Evolutionary conservation across 202 grass and related monocot genomes (phyloP).

Genomic region (Panicum virgatum): DNA sequence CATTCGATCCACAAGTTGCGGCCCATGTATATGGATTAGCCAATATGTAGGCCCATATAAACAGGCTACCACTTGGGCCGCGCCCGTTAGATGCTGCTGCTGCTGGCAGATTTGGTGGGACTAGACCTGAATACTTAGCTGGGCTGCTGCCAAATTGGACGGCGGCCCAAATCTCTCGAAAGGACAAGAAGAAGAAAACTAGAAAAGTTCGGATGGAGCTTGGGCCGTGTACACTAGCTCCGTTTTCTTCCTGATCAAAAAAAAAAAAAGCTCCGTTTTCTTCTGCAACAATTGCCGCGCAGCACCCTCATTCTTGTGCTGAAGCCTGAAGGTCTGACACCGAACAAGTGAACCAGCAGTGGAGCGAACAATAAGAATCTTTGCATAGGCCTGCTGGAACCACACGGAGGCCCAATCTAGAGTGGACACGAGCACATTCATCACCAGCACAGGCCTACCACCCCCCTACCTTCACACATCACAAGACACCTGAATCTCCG

Average conservation of each 20-base stretch:
- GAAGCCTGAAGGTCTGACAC: background rate
- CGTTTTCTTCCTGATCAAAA: too few species aligned
- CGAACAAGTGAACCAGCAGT: background rate
- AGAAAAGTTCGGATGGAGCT: too few species aligned
- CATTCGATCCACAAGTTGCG: background rate
- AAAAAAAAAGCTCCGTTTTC: too few species aligned
- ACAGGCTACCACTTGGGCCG: background rate
- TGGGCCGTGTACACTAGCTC: too few species aligned
- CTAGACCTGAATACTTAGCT: too few species aligned
- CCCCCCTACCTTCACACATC: background rate
- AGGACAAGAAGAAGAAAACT: too few species aligned
- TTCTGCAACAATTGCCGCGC: too few species aligned
- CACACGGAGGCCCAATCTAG: background rate
- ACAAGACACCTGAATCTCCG: background rate
- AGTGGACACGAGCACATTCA: constrained; percentile 1
- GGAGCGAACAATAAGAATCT: background rate
- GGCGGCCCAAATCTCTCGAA: too few species aligned
- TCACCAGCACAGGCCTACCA: background rate
- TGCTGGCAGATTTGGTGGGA: too few species aligned
- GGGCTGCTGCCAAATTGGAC: too few species aligned
- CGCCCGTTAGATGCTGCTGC: too few species aligned
- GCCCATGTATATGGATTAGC: background rate
- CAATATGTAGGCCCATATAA: background rate
- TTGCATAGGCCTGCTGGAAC: constrained; percentile 11
- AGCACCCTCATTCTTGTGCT: too few species aligned